These are phyloP conservation scores for Aspergillus pseudoglaucus DNA, from an alignment of 2,329 filamentous ascomycete species.

Conservation along the genomic window DNA sequence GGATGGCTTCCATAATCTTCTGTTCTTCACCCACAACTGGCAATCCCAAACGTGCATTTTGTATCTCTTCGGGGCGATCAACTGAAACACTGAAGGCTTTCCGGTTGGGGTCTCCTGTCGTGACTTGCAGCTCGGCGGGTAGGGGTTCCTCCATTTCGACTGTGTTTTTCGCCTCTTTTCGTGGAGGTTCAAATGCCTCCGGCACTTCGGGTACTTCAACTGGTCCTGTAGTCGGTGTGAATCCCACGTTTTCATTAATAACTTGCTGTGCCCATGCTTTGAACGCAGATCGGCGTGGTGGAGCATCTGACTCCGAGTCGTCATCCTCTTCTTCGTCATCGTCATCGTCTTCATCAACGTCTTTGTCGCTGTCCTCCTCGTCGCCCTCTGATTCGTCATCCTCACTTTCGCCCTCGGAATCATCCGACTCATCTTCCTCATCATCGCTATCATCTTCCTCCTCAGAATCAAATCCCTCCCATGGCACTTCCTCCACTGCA, in stretches of 20 bases:
- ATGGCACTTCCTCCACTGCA: conserved; percentile 33
- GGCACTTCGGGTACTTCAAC: conserved; percentile 14
- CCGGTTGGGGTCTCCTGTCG: conserved; percentile 45
- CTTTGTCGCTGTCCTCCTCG: conserved; percentile 12
- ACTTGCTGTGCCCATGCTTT: conserved; percentile 88
- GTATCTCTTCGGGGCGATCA: conserved; percentile 63
- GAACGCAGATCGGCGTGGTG: conserved; percentile 60
- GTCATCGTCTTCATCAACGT: conserved; percentile 30
- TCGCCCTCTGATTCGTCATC: conserved; percentile 16
- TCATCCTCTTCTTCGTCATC: conserved; percentile 16
- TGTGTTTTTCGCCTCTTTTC: conserved; percentile 31
- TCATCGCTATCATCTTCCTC: conserved; percentile 39
- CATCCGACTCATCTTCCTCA: conserved; percentile 13
- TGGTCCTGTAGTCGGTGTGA: conserved; percentile 44
- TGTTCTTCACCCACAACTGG: conserved; percentile 95
- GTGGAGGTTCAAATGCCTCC: conserved; percentile 24
- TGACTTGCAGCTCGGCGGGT: conserved; percentile 33
- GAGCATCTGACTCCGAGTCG: conserved; percentile 15
- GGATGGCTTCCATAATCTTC: conserved; percentile 94
- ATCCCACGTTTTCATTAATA: conserved; percentile 75
- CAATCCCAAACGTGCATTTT: conserved; percentile 69
- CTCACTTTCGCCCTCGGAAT: conserved; percentile 16
- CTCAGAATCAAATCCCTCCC: conserved; percentile 41
- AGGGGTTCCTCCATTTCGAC: conserved; percentile 35
- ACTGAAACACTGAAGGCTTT: conserved; percentile 74